Conservation (phyloP, 495 filamentous ascomycete genomes). For the Penicillium desertorum region DNA sequence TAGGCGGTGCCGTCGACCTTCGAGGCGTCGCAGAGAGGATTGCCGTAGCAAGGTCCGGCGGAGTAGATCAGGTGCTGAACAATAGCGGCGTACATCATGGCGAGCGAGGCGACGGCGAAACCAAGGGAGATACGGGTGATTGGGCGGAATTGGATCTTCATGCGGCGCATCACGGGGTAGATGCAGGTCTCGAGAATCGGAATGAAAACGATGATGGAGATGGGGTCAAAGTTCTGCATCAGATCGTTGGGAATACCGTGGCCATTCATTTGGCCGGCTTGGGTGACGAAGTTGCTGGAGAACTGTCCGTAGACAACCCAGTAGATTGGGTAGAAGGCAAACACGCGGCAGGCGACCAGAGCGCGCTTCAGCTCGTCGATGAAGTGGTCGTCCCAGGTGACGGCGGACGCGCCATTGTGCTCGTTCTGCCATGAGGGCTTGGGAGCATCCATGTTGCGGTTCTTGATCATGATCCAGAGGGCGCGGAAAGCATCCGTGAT, state of each 20-base stretch:
- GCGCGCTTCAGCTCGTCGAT: conserved; percentile 62
- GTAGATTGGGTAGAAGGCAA: conserved; percentile 59
- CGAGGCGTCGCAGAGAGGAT: conserved; percentile 37
- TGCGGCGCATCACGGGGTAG: conserved; percentile 64
- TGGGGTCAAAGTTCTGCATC: conserved; percentile 73
- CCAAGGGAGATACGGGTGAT: conserved; percentile 74
- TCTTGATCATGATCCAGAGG: conserved; percentile 56
- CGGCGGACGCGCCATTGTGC: conserved; percentile 35
- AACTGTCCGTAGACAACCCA: conserved; percentile 63
- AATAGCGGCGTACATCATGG: conserved; percentile 66
- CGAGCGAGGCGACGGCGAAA: conserved; percentile 62
- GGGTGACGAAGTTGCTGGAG: conserved; percentile 58
- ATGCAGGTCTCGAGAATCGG: conserved; percentile 66
- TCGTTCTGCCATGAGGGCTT: conserved; percentile 59
- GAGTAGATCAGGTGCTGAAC: conserved; percentile 73
- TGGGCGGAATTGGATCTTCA: conserved; percentile 66
- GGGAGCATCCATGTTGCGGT: conserved; percentile 57
- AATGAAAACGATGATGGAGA: conserved; percentile 70
- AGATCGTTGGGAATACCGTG: conserved; percentile 70
- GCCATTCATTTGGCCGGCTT: conserved; percentile 53
- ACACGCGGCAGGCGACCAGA: conserved; percentile 60
- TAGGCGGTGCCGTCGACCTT: conserved; percentile 31
- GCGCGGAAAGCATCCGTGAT: conserved; percentile 62
- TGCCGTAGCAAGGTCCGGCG: conserved; percentile 50
- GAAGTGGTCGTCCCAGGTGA: conserved; percentile 62